Evolutionary conservation across 140 eudicot species (phyloP).

Genomic region (Erigeron philadelphicus): DNA sequence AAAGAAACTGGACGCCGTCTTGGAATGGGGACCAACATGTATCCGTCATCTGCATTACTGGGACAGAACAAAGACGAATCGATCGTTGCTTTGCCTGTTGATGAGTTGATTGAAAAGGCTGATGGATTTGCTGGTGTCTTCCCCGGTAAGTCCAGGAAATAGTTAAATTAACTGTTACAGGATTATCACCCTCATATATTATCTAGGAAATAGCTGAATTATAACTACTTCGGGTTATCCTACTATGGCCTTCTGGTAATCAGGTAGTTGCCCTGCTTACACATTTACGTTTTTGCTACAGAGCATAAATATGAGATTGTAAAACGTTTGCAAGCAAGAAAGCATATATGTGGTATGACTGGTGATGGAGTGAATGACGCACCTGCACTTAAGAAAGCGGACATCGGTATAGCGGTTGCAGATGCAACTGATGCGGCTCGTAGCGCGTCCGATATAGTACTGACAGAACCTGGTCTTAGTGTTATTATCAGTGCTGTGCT

Average conservation of each 20-base stretch:
- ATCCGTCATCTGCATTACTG: constrained; percentile 79
- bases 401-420: constrained; percentile 87
- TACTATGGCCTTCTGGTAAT: too few relatives aligned
- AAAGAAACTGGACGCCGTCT: constrained; percentile 87
- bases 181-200: neutral
- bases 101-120: constrained; percentile 78
- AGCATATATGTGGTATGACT: constrained; percentile 84
- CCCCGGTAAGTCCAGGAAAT: constrained; percentile 47
- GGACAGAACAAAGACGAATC: constrained; percentile 81
- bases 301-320: constrained; percentile 85
- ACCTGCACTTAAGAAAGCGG: constrained; percentile 82
- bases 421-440: constrained; percentile 98
- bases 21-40: constrained; percentile 95
- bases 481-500: constrained; percentile 85
- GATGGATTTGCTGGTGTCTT: constrained; percentile 95
- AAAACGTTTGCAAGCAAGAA: constrained; percentile 79
- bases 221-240: too few relatives aligned
- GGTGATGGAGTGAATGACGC: constrained; percentile 92
- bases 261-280: too few relatives aligned
- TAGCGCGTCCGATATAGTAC: constrained; percentile 84
- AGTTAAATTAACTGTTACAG: neutral
- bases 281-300: constrained; percentile 19
- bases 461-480: constrained; percentile 80
- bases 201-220: neutral
- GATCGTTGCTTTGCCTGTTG: constrained; percentile 65